Evolutionary conservation across 2,329 filamentous ascomycete genomes (phyloP).

Genomic region (Rugonectria rugulosa): DNA sequence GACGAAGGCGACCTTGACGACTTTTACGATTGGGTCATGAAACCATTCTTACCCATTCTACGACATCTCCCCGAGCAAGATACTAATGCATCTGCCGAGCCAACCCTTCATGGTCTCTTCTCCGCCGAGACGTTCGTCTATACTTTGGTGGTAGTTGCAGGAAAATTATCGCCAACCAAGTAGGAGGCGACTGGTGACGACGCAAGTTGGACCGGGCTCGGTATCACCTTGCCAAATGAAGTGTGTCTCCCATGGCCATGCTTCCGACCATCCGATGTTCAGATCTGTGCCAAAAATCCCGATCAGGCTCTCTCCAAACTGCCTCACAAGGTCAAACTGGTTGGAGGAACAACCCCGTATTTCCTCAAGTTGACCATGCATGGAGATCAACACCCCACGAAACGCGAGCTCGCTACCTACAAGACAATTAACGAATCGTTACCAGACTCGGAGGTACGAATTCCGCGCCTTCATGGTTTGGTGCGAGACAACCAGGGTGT

Average conservation of each 20-base stretch:
- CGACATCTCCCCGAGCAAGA: neutral
- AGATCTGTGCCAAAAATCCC: neutral
- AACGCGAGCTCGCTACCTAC: slow-evolving; percentile 23
- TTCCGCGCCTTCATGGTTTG: slow-evolving; percentile 20
- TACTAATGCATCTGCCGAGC: neutral
- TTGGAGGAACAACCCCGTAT: slow-evolving; percentile 12
- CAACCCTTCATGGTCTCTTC: slow-evolving; percentile 11
- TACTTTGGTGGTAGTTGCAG: slow-evolving; percentile 18
- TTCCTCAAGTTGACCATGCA: slow-evolving; percentile 16
- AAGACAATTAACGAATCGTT: slow-evolving; percentile 14
- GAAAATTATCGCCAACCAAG: slow-evolving; percentile 13
- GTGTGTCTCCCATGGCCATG: slow-evolving; percentile 18
- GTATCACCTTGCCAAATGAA: slow-evolving; percentile 15
- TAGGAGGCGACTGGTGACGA: neutral
- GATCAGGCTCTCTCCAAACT: neutral
- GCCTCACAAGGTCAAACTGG: slow-evolving; percentile 16
- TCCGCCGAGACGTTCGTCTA: slow-evolving; percentile 21
- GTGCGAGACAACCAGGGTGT: slow-evolving; percentile 3
- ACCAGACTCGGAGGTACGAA: slow-evolving; percentile 11
- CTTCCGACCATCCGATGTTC: slow-evolving; percentile 21
- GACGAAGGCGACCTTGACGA: slow-evolving; percentile 33
- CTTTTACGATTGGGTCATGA: slow-evolving; percentile 32
- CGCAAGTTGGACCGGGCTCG: neutral
- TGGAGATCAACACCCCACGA: slow-evolving; percentile 9
- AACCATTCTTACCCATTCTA: slow-evolving; percentile 27